Evolutionary conservation across 768 basidiomycete species (phyloP).

Genomic region (Pholiota molesta): DNA sequence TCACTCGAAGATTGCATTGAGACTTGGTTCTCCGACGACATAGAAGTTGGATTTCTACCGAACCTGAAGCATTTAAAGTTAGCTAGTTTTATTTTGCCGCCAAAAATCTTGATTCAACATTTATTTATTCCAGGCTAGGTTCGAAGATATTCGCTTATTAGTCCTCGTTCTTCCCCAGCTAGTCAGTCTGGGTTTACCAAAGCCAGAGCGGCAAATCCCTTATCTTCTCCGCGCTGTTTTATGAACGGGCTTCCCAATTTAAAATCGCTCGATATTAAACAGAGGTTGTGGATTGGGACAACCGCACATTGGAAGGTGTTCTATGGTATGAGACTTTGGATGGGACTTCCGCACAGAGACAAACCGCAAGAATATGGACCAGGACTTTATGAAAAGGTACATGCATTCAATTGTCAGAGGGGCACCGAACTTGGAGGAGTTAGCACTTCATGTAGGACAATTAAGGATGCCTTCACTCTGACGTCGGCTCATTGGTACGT

Average conservation of each 20-base stretch:
- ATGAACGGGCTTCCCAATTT: conserved; percentile 18
- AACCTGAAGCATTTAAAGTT: background rate
- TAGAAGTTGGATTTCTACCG: background rate
- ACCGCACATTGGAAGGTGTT: conserved; percentile 10
- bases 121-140: background rate
- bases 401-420: conserved; percentile 15
- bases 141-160: conserved; percentile 9
- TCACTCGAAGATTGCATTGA: background rate
- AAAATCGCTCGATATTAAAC: conserved; percentile 16
- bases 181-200: conserved; percentile 6
- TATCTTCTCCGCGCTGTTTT: conserved; percentile 21
- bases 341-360: conserved; percentile 10
- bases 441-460: background rate
- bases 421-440: conserved; percentile 19
- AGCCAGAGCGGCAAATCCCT: conserved; percentile 22
- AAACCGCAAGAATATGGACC: background rate
- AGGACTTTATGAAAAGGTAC: conserved; percentile 8
- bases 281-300: background rate
- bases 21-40: background rate
- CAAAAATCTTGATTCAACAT: background rate
- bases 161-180: background rate
- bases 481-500: background rate
- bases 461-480: too few species aligned
- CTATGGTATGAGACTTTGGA: conserved; percentile 18
- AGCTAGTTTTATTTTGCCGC: background rate